A percentile compares a stretch with the other conserved stretches of the same genome.
Conservation (phyloP, 306 rosid species). For the Malus domestica region ASM211411v1 NC_041793.1:11664001-11664500, state of each 20-base stretch:
- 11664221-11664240: background rate
- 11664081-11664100: slow-evolving; percentile 44
- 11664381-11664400: slow-evolving; percentile 44
- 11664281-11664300: slow-evolving; percentile 48
- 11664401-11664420: slow-evolving; percentile 50
- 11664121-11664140: slow-evolving; percentile 61
- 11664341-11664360: slow-evolving; percentile 56
- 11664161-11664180: slow-evolving; percentile 10
- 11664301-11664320: slow-evolving; percentile 47
- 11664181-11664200: background rate
- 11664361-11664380: slow-evolving; percentile 56
- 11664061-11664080: slow-evolving; percentile 57
- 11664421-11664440: slow-evolving; percentile 40
- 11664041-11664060: slow-evolving; percentile 35
- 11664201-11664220: background rate
- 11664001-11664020: slow-evolving; percentile 19
- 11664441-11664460: slow-evolving; percentile 55
- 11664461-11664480: slow-evolving; percentile 14
- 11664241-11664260: slow-evolving; percentile 62
- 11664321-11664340: slow-evolving; percentile 42
- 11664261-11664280: slow-evolving; percentile 56
- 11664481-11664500: background rate
- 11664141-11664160: slow-evolving; percentile 52
- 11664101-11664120: slow-evolving; percentile 38
- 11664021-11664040: slow-evolving; percentile 16